phyloP scores from a whole-genome alignment of 2,329 filamentous ascomycete species.

The Periconia digitata region DNA sequence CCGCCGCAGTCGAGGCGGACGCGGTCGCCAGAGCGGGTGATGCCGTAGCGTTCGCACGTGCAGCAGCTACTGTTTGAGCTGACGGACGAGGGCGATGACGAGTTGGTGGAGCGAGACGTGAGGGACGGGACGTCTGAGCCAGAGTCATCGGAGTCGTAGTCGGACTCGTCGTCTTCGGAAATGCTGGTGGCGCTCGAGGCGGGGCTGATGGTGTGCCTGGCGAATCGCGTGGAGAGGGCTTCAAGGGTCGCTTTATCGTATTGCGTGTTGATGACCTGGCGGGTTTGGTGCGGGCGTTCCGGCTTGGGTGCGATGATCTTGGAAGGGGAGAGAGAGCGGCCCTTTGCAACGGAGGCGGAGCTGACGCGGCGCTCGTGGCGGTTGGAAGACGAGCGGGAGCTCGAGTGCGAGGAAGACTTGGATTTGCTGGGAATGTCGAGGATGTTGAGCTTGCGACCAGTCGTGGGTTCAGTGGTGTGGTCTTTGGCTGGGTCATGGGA shows the following conservation, averaged over 20 bases:
- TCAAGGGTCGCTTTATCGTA: conserved; percentile 77
- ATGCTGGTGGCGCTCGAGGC: conserved; percentile 66
- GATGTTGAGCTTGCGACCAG: conserved; percentile 94
- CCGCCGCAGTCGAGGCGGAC: conserved; percentile 97
- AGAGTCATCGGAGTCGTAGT: conserved; percentile 66
- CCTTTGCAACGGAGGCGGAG: conserved; percentile 75
- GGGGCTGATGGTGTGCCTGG: conserved; percentile 70
- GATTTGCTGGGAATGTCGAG: conserved; percentile 78
- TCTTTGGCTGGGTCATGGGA: conserved; percentile 91
- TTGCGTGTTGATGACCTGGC: conserved; percentile 80
- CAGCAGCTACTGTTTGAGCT: conserved; percentile 62
- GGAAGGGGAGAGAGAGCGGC: conserved; percentile 82
- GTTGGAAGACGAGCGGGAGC: conserved; percentile 50
- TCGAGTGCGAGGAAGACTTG: conserved; percentile 42
- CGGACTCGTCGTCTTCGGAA: conserved; percentile 46
- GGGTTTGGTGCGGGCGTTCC: conserved; percentile 81
- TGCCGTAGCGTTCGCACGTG: conserved; percentile 94
- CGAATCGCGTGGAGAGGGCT: conserved; percentile 76
- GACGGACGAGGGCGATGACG: conserved; percentile 68
- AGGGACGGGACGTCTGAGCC: conserved; percentile 69
- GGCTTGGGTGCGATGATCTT: conserved; percentile 92
- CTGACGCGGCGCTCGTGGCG: conserved; percentile 55
- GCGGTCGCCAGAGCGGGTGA: conserved; percentile 88
- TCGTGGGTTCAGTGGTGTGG: conserved; percentile 92
- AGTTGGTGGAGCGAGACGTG: conserved; percentile 68